phyloP scores from a whole-genome alignment of 179 eudicot species.

The Monotropa hypopitys region DNA sequence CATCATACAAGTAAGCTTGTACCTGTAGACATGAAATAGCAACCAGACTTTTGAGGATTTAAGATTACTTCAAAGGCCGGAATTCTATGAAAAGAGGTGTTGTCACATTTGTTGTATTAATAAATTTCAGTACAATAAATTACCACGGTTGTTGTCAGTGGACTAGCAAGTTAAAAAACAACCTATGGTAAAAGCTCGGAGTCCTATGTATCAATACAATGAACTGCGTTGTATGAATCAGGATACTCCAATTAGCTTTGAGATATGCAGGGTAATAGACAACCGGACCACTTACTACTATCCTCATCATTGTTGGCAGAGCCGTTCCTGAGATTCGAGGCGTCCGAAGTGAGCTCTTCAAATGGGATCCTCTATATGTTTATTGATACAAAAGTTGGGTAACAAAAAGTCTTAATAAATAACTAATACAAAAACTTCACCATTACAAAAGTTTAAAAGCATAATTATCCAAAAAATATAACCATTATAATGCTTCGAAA shows the following conservation, averaged over 20 bases:
- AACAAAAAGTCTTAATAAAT: too few relatives aligned
- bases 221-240: neutral
- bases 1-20: constrained; percentile 95
- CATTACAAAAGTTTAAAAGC: too few relatives aligned
- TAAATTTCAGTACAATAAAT: neutral
- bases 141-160: neutral
- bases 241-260: neutral
- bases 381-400: too few relatives aligned
- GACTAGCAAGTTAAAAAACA: neutral
- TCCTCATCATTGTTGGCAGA: neutral
- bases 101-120: neutral
- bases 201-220: neutral
- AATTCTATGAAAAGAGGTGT: neutral
- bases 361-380: too few relatives aligned
- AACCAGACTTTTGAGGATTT: constrained; percentile 2
- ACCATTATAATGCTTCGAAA: too few relatives aligned
- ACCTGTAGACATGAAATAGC: constrained; percentile 32
- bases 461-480: too few relatives aligned
- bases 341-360: too few relatives aligned
- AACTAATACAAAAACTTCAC: too few relatives aligned
- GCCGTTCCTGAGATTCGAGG: too few relatives aligned
- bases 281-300: neutral
- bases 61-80: neutral
- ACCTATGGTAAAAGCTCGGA: neutral
- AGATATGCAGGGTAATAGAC: neutral